Conservation (phyloP, 306 rosid genomes). For the Trifolium pratense region DNA sequence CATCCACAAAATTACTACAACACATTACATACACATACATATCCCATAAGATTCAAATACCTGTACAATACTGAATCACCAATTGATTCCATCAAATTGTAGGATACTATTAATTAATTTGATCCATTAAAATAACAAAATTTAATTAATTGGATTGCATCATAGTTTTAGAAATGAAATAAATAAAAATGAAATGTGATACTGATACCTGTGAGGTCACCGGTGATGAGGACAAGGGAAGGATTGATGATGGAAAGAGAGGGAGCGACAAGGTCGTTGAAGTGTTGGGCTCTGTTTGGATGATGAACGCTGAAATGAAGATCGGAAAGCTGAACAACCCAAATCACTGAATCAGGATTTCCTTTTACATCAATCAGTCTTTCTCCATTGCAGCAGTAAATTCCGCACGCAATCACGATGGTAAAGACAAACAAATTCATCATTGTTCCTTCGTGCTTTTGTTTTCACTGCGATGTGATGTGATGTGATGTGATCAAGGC, state of each 20-base stretch:
- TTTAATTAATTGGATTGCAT: not conserved
- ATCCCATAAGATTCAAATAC: conserved; percentile 7
- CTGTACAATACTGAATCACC: not conserved
- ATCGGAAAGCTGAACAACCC: conserved; percentile 97
- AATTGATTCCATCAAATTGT: not conserved
- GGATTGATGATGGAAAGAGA: conserved; percentile 88
- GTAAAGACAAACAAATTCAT: not conserved
- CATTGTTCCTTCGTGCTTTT: not conserved
- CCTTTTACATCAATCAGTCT: conserved; percentile 51
- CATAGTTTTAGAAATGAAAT: not conserved
- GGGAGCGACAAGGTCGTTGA: conserved; percentile 60
- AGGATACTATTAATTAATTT: not conserved
- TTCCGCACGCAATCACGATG: not conserved
- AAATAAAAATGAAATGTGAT: not conserved
- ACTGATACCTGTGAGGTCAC: conserved; percentile 81
- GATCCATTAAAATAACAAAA: not conserved
- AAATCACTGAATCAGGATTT: conserved; percentile 67
- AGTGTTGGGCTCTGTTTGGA: conserved; percentile 76
- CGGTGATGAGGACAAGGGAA: conserved; percentile 90
- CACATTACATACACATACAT: too few relatives aligned
- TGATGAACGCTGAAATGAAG: conserved; percentile 95
- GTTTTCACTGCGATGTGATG: conserved; percentile 20
- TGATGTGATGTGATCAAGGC: too few relatives aligned
- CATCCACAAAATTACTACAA: conserved; percentile 22
- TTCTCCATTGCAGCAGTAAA: conserved; percentile 8